Percentiles rank a stretch among this genome's conserved stretches.
These are phyloP conservation scores for Talaromyces ruber DNA, from an alignment of 495 filamentous ascomycete genomes.

Conservation along the genomic window DNA sequence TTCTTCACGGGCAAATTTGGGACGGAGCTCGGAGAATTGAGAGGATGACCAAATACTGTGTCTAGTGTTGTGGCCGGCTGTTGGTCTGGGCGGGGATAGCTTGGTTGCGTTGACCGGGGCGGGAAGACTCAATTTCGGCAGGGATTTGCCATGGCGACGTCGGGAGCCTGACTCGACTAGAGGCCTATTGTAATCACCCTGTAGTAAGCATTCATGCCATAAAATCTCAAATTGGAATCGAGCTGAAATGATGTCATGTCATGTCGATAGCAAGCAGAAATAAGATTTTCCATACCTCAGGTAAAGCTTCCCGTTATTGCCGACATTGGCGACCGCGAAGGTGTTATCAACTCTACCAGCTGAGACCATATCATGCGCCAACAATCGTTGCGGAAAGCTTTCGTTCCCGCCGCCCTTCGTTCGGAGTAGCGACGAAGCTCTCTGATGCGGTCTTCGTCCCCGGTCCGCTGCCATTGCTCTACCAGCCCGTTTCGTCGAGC, in stretches of 20 bases:
- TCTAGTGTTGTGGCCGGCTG: neutral
- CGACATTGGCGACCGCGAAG: constrained; percentile 91
- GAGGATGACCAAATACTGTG: constrained; percentile 32
- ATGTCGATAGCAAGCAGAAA: neutral
- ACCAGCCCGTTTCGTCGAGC: constrained; percentile 16
- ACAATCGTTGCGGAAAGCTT: constrained; percentile 30
- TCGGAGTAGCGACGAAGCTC: constrained; percentile 25
- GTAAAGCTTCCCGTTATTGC: constrained; percentile 89
- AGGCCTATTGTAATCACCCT: constrained; percentile 33
- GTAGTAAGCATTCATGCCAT: neutral
- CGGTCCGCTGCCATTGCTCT: constrained; percentile 21
- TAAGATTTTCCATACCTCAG: constrained; percentile 59
- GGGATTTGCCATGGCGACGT: constrained; percentile 45
- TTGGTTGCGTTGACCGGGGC: constrained; percentile 44
- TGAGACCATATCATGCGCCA: constrained; percentile 27
- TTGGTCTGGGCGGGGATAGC: constrained; percentile 25
- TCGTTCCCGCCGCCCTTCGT: constrained; percentile 42
- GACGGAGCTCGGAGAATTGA: constrained; percentile 37
- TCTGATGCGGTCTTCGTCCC: constrained; percentile 18
- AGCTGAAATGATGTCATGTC: neutral
- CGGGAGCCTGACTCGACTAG: constrained; percentile 48
- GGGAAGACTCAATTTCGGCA: constrained; percentile 47
- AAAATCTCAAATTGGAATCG: neutral
- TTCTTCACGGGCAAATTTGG: constrained; percentile 18
- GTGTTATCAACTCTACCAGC: constrained; percentile 53